Percentiles rank a stretch among this genome's conserved stretches.
Conservation (phyloP, 192 early-diverging fungal species). For the Rhizoclosmatium sp. region DNA sequence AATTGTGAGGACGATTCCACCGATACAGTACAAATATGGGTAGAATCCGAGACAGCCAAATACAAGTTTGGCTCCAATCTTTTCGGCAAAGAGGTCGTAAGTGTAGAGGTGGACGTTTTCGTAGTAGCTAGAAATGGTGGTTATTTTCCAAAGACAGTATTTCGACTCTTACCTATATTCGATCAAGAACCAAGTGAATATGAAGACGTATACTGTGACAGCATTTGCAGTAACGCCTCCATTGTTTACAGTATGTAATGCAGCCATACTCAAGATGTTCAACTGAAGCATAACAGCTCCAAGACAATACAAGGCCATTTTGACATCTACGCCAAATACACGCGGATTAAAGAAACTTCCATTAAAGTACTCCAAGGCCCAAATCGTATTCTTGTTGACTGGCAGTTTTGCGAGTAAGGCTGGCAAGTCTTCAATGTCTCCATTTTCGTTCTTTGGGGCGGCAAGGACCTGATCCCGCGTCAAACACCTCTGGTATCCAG, state of each 20-base stretch:
- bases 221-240: conserved; percentile 22
- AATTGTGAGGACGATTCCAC: conserved; percentile 26
- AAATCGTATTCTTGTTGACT: background rate
- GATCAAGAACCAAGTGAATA: conserved; percentile 40
- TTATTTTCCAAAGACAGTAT: conserved; percentile 1
- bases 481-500: conserved; percentile 32
- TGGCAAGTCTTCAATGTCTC: background rate
- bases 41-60: conserved; percentile 50
- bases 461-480: conserved; percentile 29
- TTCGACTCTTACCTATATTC: conserved; percentile 34
- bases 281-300: conserved; percentile 40
- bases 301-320: conserved; percentile 43
- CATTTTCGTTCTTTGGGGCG: background rate
- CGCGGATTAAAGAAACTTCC: conserved; percentile 38
- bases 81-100: conserved; percentile 51
- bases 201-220: conserved; percentile 8
- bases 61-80: conserved; percentile 45
- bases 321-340: conserved; percentile 33
- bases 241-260: conserved; percentile 1
- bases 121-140: background rate
- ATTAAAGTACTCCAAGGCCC: conserved; percentile 36
- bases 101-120: conserved; percentile 50
- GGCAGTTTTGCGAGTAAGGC: background rate
- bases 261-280: conserved; percentile 28
- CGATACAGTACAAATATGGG: conserved; percentile 38